Evolutionary conservation across 208 protist genomes (phyloP).

Genomic region (Sergeia podlipaevii): DNA sequence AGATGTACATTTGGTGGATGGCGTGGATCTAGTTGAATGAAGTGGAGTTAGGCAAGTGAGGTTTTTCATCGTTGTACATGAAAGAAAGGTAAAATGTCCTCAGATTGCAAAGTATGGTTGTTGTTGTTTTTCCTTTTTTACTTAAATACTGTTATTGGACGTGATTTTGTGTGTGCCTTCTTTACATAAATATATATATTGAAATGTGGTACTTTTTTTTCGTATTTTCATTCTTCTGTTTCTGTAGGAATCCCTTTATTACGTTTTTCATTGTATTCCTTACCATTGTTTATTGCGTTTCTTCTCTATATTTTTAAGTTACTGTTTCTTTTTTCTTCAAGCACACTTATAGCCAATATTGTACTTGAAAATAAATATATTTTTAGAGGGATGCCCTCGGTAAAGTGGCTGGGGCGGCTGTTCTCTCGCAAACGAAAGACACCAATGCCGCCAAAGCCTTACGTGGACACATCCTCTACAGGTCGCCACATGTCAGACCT

Average conservation of each 20-base stretch:
- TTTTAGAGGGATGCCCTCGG: no score
- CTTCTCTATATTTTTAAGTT: conserved; percentile 2
- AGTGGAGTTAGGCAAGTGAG: no score
- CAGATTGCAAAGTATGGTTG: neutral
- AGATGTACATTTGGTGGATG: conserved; percentile 98
- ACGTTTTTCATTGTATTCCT: no score
- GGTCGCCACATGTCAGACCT: conserved; percentile 68
- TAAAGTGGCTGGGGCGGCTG: conserved; percentile 76
- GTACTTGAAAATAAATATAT: no score
- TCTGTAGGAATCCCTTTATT: no score
- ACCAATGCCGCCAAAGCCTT: conserved; percentile 85
- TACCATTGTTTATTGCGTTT: no score
- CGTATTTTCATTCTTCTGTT: no score
- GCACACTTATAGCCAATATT: neutral
- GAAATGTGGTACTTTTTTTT: no score
- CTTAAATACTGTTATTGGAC: neutral
- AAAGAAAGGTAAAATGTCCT: neutral
- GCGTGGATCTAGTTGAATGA: conserved; percentile 86
- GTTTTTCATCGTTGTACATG: conserved; percentile 9
- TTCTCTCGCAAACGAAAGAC: conserved; percentile 31
- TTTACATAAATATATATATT: no score
- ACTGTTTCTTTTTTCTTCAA: conserved; percentile 6
- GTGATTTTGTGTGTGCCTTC: no score
- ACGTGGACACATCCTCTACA: conserved; percentile 65
- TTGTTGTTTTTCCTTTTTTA: conserved; percentile 1